Conservation (phyloP, 164 flowering plant species). For the Buxus sempervirens region DNA sequence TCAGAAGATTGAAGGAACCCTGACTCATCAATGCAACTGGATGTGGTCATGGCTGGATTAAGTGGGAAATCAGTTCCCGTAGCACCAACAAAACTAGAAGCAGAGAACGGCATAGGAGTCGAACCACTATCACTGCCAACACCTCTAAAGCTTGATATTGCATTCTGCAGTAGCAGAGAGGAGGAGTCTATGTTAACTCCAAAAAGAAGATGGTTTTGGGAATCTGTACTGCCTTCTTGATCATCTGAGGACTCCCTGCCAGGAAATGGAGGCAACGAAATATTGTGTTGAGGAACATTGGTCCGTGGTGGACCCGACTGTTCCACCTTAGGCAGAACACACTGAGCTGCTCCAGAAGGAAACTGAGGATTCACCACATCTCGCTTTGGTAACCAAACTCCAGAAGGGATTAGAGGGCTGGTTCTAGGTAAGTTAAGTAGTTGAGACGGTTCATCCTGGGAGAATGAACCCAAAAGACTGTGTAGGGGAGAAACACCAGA, state of each 20-base stretch:
- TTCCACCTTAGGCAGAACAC: conserved; percentile 35
- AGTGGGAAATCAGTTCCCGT: conserved; percentile 42
- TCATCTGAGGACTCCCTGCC: conserved; percentile 51
- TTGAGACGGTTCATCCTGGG: conserved; percentile 50
- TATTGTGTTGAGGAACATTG: conserved; percentile 28
- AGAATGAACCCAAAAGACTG: conserved; percentile 47
- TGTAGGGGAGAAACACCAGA: conserved; percentile 50
- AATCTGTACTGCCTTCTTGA: conserved; percentile 45
- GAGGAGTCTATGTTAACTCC: conserved; percentile 60
- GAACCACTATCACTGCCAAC: conserved; percentile 43
- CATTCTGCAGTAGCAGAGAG: conserved; percentile 56
- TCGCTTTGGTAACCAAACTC: conserved; percentile 20
- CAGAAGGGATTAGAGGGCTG: conserved; percentile 18
- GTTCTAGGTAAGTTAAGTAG: conserved; percentile 30
- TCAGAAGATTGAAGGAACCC: conserved; percentile 61
- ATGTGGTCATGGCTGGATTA: conserved; percentile 45
- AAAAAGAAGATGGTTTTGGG: conserved; percentile 53
- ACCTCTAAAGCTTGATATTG: conserved; percentile 43
- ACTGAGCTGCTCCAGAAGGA: conserved; percentile 33
- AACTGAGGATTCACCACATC: conserved; percentile 19
- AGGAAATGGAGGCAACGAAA: conserved; percentile 66
- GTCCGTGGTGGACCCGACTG: conserved; percentile 36
- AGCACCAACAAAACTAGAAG: conserved; percentile 39
- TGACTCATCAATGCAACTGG: conserved; percentile 55
- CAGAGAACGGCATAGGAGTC: conserved; percentile 37